Evolutionary conservation across 129 eudicot species (phyloP), one percentile per base, ranked within the genome.

Genomic region (Deinandra increscens): DNA sequence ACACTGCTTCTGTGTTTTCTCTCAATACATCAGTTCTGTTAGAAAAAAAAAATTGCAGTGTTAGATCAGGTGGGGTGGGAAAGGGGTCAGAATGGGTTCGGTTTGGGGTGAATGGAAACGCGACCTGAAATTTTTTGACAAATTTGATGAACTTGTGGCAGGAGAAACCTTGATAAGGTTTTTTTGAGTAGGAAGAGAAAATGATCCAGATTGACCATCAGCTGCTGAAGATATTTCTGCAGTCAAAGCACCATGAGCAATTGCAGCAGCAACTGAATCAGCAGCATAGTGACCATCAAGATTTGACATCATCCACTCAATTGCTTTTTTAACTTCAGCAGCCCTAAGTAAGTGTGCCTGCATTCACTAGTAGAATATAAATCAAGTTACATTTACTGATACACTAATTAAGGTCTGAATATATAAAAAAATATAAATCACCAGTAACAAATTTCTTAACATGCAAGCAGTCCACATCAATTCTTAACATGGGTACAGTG

Each of bases 201-300:
- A 66, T 42, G 86, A 72, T 71, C 79, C 81, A 54, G 66, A 38
- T 33, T 78, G 88, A 74, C 72, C 79, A 68, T 86, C 87, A 46
- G 66, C 48, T 26, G 80, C 88, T 9, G 76, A 72, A 80, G 84
- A 60, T 56, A 71, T 48, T 65, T 94, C 97, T 42, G 97, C 84
- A 72, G 84, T 81, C 67, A 81, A 78, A 50, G 96, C 96, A 78
- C 99, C 99, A 80, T 80, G 81, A 71, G 96, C 92, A 83, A 89
- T 87, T 62, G 99, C 99, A 74, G 97, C 96, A 85, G 97, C 90
- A 81, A 94, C 94, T 29, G 99, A 83, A 64, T 84, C 95, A 62
- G 97, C 96, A 74, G 99, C 99, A 77, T 94, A 94, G 71, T 94
- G 99, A 44, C 93, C 94, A 73, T 87, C 87, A 58, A 87, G 90